Evolutionary conservation across 805 yeast genomes (phyloP).

Genomic region (Pichia cephalocereana): DNA sequence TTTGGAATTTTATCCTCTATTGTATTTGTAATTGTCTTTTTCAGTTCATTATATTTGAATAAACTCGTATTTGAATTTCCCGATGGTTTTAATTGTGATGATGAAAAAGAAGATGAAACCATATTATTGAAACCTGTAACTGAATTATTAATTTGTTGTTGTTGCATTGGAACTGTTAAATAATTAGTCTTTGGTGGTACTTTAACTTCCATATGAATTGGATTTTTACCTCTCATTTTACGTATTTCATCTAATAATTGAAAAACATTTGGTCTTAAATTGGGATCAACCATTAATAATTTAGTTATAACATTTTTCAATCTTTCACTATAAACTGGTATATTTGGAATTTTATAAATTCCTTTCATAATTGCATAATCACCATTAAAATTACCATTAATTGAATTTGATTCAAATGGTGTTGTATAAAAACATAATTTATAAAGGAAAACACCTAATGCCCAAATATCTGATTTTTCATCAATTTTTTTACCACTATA

Average conservation of each 20-base stretch:
- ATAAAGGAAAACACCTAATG: slow-evolving; percentile 68
- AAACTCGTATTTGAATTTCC: background rate
- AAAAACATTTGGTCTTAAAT: slow-evolving; percentile 62
- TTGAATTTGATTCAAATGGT: slow-evolving; percentile 54
- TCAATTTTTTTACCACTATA: slow-evolving; percentile 61
- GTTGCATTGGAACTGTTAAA: background rate
- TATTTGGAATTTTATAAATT: slow-evolving; percentile 40
- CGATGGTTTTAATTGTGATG: background rate
- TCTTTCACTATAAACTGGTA: slow-evolving; percentile 51
- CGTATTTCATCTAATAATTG: slow-evolving; percentile 65
- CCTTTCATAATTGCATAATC: slow-evolving; percentile 58
- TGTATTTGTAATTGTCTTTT: slow-evolving; percentile 1
- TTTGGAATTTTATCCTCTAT: background rate
- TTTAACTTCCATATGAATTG: background rate
- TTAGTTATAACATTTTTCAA: slow-evolving; percentile 56
- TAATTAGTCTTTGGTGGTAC: background rate
- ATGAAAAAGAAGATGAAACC: background rate
- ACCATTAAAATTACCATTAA: slow-evolving; percentile 34
- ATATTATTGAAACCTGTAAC: background rate
- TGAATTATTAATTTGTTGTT: background rate
- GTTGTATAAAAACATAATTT: slow-evolving; percentile 76
- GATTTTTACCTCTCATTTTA: slow-evolving; percentile 37
- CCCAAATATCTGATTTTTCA: slow-evolving; percentile 84
- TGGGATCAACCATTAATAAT: slow-evolving; percentile 56
- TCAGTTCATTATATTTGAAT: slow-evolving; percentile 2